Base-by-base conservation (phyloP, 345 rosid genomes). In the Moringa oleifera region DNA sequence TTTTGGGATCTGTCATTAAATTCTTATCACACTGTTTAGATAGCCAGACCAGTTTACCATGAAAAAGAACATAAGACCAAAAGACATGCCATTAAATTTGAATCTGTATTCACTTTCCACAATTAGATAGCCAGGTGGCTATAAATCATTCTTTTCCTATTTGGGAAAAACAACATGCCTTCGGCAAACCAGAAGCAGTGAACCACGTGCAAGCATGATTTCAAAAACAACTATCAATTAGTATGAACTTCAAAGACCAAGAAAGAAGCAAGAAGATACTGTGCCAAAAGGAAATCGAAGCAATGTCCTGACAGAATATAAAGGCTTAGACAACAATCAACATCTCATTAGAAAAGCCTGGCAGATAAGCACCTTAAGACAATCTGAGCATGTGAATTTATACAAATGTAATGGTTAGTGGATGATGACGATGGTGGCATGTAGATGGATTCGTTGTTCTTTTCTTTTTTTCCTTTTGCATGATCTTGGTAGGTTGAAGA, bases 341-440 rank as follows among this genome's bases (percentile, higher is more conserved):
- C 23, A 20, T 22, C 55, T 20, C 15, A 18, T 36, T 66, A 55
- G 28, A 55, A 19, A 15, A 49, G 70, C 50, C 53, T n/a, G 66
- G 64, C 52, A 64, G 41, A 36, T 50, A 58, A 15, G n/a, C 47
- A 67, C 63, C 68, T 52, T 41, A 61, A 59, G 46, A 33, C 58
- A 66, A 61, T 33, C 69, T 18, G 15, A 28, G 46, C 67, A 67
- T 47, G 71, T 69, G 74, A 74, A 67, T 21, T 56, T 53, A 54
- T 59, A 59, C 74, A 20, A 22, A 56, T 37, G 23, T 55, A 68
- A 53, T 56, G 23, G 25, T 25, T 51, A 57, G 36, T 28, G 65
- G 65, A 53, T 66, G 53, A 68, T 51, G 53, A 58, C 61, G 60
- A 36, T 0, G 23, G 59, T 60, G 41, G 49, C 73, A 57, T 41